phyloP scores from a whole-genome alignment of 108 stramenopile species.

The Skeletonema marinoi region DNA sequence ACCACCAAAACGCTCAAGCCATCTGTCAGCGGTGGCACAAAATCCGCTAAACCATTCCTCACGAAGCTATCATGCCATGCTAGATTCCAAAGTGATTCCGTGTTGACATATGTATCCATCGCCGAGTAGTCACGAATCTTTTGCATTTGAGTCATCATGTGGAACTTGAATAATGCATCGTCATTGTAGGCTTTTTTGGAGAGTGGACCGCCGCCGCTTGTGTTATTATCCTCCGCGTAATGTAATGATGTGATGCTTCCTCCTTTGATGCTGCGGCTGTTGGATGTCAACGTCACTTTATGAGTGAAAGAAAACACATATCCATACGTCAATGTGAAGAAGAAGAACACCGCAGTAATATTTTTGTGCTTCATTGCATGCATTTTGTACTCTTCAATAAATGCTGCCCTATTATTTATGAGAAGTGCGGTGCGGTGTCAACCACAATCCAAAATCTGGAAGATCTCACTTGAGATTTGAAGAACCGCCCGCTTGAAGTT shows the following conservation, averaged over 20 bases:
- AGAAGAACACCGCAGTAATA: too few relatives aligned
- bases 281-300: background rate
- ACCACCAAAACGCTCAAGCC: slow-evolving; percentile 10
- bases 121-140: slow-evolving; percentile 16
- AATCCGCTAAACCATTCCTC: slow-evolving; percentile 22
- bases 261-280: background rate
- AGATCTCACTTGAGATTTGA: too few relatives aligned
- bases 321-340: too few relatives aligned
- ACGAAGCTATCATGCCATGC: slow-evolving; percentile 18
- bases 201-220: background rate
- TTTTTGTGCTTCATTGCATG: too few relatives aligned
- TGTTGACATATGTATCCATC: slow-evolving; percentile 12
- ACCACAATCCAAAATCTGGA: too few relatives aligned
- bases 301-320: too few relatives aligned
- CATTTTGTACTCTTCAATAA: too few relatives aligned
- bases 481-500: too few relatives aligned
- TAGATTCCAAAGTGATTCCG: slow-evolving; percentile 9
- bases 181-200: slow-evolving; percentile 16
- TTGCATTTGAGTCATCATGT: slow-evolving; percentile 17
- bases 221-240: background rate
- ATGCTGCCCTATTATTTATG: too few relatives aligned
- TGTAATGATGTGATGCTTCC: background rate
- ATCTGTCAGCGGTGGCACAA: slow-evolving; percentile 19
- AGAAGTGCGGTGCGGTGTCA: too few relatives aligned
- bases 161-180: slow-evolving; percentile 6